phyloP scores from a whole-genome alignment of 495 filamentous ascomycete genomes.

The Massariosphaeria phaeospora region DNA sequence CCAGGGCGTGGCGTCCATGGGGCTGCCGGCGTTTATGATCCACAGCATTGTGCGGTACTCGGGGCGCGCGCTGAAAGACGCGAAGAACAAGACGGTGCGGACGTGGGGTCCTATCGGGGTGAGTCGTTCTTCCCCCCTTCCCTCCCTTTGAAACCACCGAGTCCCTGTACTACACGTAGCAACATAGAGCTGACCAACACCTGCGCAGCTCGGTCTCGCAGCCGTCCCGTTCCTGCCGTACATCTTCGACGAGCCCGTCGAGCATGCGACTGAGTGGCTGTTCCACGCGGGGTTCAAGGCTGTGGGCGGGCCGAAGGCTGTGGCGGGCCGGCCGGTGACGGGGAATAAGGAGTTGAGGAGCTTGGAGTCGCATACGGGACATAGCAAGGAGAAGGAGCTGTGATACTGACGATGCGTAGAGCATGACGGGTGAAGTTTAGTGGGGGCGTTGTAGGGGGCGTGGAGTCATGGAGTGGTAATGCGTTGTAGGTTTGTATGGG shows the following conservation, averaged over 20 bases:
- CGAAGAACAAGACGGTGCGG: slow-evolving; percentile 65
- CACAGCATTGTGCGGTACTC: slow-evolving; percentile 86
- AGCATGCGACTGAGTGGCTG: slow-evolving; percentile 79
- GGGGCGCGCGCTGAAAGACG: slow-evolving; percentile 71
- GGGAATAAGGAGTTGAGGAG: slow-evolving; percentile 53
- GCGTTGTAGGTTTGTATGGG: too few species aligned
- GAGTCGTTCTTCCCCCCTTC: slow-evolving; percentile 32
- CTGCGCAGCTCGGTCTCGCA: slow-evolving; percentile 70
- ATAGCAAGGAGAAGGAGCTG: slow-evolving; percentile 52
- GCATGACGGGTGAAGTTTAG: not conserved
- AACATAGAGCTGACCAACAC: too few species aligned
- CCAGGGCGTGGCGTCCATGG: slow-evolving; percentile 88
- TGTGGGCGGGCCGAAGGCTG: slow-evolving; percentile 59
- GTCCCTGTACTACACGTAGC: too few species aligned
- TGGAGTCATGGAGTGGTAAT: too few species aligned
- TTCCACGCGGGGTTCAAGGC: slow-evolving; percentile 74
- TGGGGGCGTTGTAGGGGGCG: too few species aligned
- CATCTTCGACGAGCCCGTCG: slow-evolving; percentile 89
- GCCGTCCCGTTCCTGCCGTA: slow-evolving; percentile 85
- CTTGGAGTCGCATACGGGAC: slow-evolving; percentile 40
- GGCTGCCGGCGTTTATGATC: slow-evolving; percentile 89
- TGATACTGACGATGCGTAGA: slow-evolving; percentile 17
- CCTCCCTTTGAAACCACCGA: too few species aligned
- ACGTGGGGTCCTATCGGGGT: slow-evolving; percentile 87
- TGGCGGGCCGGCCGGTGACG: slow-evolving; percentile 42